Evolutionary conservation across 2,329 filamentous ascomycete species (phyloP).

Genomic region (Cladosporium sp.): DNA sequence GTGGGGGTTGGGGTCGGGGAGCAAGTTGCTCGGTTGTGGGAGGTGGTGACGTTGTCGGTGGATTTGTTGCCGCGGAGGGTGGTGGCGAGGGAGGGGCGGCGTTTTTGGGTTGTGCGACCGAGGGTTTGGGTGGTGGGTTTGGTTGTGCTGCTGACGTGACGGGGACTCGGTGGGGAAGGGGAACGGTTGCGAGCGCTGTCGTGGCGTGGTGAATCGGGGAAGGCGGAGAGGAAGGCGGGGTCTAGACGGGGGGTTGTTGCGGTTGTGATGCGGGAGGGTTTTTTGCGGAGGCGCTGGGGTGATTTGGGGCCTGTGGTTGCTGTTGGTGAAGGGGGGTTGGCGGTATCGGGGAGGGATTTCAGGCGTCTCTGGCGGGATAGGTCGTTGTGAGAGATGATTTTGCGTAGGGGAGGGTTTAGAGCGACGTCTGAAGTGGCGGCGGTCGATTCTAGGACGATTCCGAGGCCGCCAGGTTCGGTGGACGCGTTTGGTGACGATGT

Average conservation of each 20-base stretch:
- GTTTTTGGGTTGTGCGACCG: constrained; percentile 30
- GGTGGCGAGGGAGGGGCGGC: constrained; percentile 16
- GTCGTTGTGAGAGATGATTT: constrained; percentile 82
- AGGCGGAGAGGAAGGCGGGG: constrained; percentile 30
- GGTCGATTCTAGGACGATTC: constrained; percentile 7
- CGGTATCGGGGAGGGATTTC: constrained; percentile 32
- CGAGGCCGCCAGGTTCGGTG: neutral
- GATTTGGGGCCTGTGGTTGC: constrained; percentile 45
- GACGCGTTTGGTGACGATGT: constrained; percentile 11
- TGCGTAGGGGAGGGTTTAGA: constrained; percentile 67
- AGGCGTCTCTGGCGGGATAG: constrained; percentile 61
- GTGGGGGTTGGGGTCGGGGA: constrained; percentile 13
- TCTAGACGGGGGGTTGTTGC: constrained; percentile 42
- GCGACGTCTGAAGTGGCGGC: neutral
- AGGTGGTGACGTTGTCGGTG: constrained; percentile 28
- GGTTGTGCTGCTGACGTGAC: constrained; percentile 14
- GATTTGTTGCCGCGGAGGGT: constrained; percentile 37
- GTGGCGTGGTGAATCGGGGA: constrained; percentile 18
- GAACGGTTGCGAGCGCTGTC: constrained; percentile 32
- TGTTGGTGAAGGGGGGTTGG: constrained; percentile 32
- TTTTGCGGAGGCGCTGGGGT: constrained; percentile 50
- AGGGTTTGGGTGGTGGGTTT: constrained; percentile 30
- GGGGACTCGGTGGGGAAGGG: constrained; percentile 37
- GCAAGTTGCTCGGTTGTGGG: constrained; percentile 5
- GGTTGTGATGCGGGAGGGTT: constrained; percentile 48